phyloP scores from a whole-genome alignment of 495 filamentous ascomycete species.

The Letharia columbiana region DNA sequence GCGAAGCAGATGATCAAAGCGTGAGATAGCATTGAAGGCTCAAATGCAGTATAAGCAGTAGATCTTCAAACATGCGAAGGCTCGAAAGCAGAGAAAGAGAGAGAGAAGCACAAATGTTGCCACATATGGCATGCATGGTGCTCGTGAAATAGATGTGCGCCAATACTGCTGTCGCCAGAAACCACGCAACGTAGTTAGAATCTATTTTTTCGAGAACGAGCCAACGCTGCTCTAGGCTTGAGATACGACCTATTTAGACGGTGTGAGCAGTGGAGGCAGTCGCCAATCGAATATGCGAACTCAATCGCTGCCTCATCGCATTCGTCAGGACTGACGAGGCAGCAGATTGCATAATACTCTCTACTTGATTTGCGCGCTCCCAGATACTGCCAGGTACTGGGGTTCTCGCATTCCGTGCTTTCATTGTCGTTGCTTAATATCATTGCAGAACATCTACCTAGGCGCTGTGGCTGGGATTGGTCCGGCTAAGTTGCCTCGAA shows the following conservation, averaged over 20 bases:
- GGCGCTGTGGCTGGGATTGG: too few relatives aligned
- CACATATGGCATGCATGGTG: neutral
- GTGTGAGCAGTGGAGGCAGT: neutral
- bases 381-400: neutral
- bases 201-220: neutral
- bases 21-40: neutral
- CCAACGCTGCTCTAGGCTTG: neutral
- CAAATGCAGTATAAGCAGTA: neutral
- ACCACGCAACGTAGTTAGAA: neutral
- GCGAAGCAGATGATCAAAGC: neutral
- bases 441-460: too few relatives aligned
- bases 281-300: neutral
- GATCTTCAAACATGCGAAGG: neutral
- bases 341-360: neutral
- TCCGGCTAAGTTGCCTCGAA: too few relatives aligned
- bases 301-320: neutral
- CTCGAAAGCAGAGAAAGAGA: neutral
- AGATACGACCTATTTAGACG: neutral
- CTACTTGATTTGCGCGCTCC: neutral
- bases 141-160: neutral
- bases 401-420: neutral
- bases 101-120: neutral
- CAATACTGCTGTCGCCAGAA: neutral
- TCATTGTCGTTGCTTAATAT: neutral
- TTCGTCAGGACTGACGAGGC: neutral